Base-by-base conservation (phyloP, 1,284 basidiomycete species). In the Ustilago sp. region DNA sequence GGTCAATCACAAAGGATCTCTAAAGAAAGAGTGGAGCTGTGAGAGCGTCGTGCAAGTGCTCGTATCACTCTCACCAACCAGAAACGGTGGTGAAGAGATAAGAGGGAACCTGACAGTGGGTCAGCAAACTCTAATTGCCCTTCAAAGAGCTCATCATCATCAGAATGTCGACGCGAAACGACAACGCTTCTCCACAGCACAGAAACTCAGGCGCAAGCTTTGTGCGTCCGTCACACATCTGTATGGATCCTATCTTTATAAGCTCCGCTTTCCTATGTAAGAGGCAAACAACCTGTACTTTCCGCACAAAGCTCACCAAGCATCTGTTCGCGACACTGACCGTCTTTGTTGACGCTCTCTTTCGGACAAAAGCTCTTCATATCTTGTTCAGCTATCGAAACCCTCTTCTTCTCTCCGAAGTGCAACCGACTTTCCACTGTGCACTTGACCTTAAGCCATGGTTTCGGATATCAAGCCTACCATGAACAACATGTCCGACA, bases 181-280 rank as follows among this genome's bases (percentile, higher is more conserved):
- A 64, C 54, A 36, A 39, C 47, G 2, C 8, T 45, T 19, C n/a
- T 17, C n/a, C 8, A 31, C 47, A 34, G 47, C 36, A 19, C 12
- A 9, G 32, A 58, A 36, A 58, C 28, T 62, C 32, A 51, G 3
- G 31, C 38, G 19, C 39, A 64, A 52, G 55, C 48, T 64, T 58
- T 12, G 48, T 39, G 55, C 55, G 12, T 51, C 55, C 62, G 12
- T 36, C 31, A 13, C 17, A 13, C 15, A 56, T 41, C 54, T 68
- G 66, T 58, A 15, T 34, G 56, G 55, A 55, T 48, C 55, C 11
- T 62, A 52, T 62, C 60, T 34, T 53, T 68, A 59, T 54, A 34
- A 3, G 9, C 38, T 50, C 55, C 35, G 34, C 59, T 15, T 43
- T 34, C n/a, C 7, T 45, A 8, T 55, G 66, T 68, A 41, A 63